These are phyloP conservation scores for Odontarrhena argentea DNA, from an alignment of 345 rosid species.

Conservation along the genomic window DNA sequence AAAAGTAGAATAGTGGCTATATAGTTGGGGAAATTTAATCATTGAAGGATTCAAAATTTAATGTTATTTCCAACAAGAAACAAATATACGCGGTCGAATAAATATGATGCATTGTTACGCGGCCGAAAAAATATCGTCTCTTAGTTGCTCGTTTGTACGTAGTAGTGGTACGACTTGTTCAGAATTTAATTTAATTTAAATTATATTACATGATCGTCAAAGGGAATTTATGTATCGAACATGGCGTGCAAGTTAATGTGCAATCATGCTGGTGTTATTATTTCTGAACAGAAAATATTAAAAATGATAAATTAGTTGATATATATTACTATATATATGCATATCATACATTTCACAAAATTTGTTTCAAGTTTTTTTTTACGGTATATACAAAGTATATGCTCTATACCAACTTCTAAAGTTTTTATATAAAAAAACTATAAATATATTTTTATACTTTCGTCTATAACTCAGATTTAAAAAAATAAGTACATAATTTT, in stretches of 20 bases:
- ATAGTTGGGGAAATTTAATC: constrained; percentile 33
- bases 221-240: constrained; percentile 17
- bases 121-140: constrained; percentile 18
- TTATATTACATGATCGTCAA: constrained; percentile 8
- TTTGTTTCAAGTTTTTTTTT: background rate
- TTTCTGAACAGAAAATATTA: constrained; percentile 1
- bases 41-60: constrained; percentile 35
- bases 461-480: no score
- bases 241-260: constrained; percentile 14
- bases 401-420: no score
- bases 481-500: no score
- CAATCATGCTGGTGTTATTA: constrained; percentile 21
- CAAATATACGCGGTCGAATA: constrained; percentile 41
- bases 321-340: background rate
- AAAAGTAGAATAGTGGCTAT: constrained; percentile 35
- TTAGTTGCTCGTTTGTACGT: constrained; percentile 17
- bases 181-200: background rate
- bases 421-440: no score
- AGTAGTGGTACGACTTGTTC: constrained; percentile 42
- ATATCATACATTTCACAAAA: background rate
- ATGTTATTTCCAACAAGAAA: constrained; percentile 34
- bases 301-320: constrained; percentile 15
- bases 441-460: no score
- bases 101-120: constrained; percentile 37
- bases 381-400: background rate